Evolutionary conservation across 2,329 filamentous ascomycete species (phyloP), one percentile per base, ranked within the genome.

Genomic region (Trichoderma breve): DNA sequence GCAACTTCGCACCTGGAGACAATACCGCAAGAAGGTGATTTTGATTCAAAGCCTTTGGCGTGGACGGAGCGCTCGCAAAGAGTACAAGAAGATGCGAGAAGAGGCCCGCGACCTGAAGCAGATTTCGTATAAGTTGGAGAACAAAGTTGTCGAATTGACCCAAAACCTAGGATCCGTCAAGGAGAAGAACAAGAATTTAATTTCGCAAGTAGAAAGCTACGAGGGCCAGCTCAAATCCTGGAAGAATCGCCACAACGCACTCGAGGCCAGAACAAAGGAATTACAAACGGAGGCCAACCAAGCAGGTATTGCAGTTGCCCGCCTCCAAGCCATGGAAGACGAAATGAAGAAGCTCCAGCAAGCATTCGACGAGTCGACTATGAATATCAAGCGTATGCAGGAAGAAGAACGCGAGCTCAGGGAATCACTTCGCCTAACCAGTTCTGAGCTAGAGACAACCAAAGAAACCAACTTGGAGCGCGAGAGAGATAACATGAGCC

Each of bases 61-160:
- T 81, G 95, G 95, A 80, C 95, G 89, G 82, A 80, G 83, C 74
- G 95, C 96, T 70, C 90, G 96, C 75, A 89, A 87, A 76, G 91
- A 89, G 63, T 99, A 99, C 87, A 98, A 97, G 89, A 90, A 86
- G 77, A 85, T 97, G 73, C 93, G 96, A 76, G 95, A 98, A 83
- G 96, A 99, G 83, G 96, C 96, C 75, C 93, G 96, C 79, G 97
- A 99, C 85, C 89, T 99, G 81, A 98, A 98, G 87, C 95, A 98
- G 83, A 99, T 99, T 77, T 98, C 96, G 3, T 99, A 99, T 87
- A 98, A 97, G 86, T 86, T 99, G 77, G 96, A 99, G 83, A 98
- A 99, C 88, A 99, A 99, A 90, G 96, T 99, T 74, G 94, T 99
- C 74, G 96, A 99, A 84, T 88, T 99, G 78, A 99, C 96, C 1